These are phyloP conservation scores for Tricholoma hemisulphureum DNA, from an alignment of 768 basidiomycete genomes.

Conservation along the genomic window DNA sequence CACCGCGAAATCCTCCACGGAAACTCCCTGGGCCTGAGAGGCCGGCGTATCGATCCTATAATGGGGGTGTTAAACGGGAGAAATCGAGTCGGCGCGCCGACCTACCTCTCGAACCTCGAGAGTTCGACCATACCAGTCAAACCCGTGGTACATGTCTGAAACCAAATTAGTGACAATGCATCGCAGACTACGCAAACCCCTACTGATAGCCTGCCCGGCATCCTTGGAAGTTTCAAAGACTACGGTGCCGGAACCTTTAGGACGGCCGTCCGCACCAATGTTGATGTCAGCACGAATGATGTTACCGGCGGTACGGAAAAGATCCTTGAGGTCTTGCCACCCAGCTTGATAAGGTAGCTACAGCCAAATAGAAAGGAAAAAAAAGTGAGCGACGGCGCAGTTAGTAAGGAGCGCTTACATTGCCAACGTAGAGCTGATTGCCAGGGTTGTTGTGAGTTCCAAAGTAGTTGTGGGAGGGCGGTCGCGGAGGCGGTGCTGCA, in stretches of 20 bases:
- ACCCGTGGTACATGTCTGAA: conserved; percentile 93
- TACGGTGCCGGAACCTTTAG: conserved; percentile 97
- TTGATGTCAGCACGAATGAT: conserved; percentile 96
- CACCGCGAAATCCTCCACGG: conserved; percentile 50
- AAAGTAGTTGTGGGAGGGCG: conserved; percentile 76
- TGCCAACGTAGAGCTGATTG: conserved; percentile 90
- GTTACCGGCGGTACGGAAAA: conserved; percentile 93
- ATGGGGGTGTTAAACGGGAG: not conserved
- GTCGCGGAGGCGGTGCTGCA: conserved; percentile 79
- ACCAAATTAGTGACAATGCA: conserved; percentile 7
- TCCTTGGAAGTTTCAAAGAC: conserved; percentile 91
- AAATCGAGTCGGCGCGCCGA: not conserved
- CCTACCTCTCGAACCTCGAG: conserved; percentile 93
- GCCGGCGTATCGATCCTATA: conserved; percentile 84
- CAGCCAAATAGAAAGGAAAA: not conserved
- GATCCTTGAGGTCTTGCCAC: conserved; percentile 99
- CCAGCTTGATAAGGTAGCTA: conserved; percentile 96
- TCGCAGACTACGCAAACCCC: conserved; percentile 27
- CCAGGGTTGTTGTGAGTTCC: conserved; percentile 66
- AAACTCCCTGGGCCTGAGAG: conserved; percentile 70
- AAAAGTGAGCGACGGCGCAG: not conserved
- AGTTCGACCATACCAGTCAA: conserved; percentile 94
- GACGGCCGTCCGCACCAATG: conserved; percentile 86
- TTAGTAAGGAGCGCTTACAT: conserved; percentile 49
- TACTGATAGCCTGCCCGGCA: conserved; percentile 89